Evolutionary conservation across 176 grass and related monocot genomes (phyloP).

Genomic region (Eragrostis curvula): DNA sequence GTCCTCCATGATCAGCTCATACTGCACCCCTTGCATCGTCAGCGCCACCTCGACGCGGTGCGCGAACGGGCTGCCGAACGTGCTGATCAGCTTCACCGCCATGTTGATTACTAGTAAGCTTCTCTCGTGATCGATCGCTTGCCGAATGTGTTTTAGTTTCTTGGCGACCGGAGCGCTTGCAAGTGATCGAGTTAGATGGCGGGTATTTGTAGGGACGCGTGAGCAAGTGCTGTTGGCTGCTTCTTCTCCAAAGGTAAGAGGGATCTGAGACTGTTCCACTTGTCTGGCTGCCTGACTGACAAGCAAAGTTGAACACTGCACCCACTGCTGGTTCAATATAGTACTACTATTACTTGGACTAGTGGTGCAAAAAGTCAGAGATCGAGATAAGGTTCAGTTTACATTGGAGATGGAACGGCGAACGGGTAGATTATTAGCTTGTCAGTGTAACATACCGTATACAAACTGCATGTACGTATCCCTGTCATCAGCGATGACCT

Average conservation of each 20-base stretch:
- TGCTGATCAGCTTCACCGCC: conserved; percentile 29
- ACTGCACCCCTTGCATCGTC: conserved; percentile 36
- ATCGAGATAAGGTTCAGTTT: neutral
- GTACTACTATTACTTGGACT: neutral
- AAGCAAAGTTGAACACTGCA: neutral
- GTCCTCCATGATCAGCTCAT: conserved; percentile 42
- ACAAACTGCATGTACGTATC: neutral
- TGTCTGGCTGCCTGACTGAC: neutral
- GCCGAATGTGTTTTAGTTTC: neutral
- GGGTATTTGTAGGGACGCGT: neutral
- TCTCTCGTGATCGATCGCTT: too few species aligned
- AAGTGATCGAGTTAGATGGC: neutral
- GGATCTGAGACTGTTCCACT: neutral
- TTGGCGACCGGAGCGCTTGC: too few species aligned
- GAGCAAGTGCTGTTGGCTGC: neutral
- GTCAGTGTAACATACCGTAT: neutral
- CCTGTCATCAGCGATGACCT: conserved; percentile 24
- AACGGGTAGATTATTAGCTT: neutral
- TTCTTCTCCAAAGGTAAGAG: neutral
- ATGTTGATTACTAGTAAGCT: too few species aligned
- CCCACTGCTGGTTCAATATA: too few species aligned
- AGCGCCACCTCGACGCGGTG: conserved; percentile 42
- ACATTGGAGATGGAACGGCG: neutral
- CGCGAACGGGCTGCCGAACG: conserved; percentile 16
- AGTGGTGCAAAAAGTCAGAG: neutral